These are phyloP conservation scores for Chlorociboria aeruginascens DNA, from an alignment of 495 filamentous ascomycete species.

Conservation along the genomic window DNA sequence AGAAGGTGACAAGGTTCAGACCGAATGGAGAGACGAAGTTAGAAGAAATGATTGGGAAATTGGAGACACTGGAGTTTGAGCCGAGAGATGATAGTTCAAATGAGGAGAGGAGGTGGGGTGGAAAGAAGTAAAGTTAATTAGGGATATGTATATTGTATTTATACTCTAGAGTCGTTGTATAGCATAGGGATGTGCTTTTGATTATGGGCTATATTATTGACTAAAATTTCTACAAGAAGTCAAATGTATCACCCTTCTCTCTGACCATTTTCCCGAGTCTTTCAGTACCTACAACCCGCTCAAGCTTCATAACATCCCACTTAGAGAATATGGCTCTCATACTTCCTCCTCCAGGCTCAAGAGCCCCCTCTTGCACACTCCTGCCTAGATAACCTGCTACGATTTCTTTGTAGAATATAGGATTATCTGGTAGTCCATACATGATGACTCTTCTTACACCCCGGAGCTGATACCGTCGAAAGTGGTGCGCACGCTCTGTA, in stretches of 20 bases:
- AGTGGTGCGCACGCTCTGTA: constrained; percentile 89
- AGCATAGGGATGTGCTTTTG: constrained; percentile 2
- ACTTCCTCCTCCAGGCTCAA: constrained; percentile 38
- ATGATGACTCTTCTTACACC: constrained; percentile 73
- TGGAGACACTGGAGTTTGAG: constrained; percentile 30
- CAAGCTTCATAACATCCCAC: constrained; percentile 80
- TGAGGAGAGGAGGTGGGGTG: constrained; percentile 17
- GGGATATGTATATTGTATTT: not conserved
- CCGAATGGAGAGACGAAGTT: constrained; percentile 51
- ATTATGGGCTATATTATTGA: not conserved
- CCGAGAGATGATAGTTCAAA: constrained; percentile 17
- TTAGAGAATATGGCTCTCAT: constrained; percentile 70
- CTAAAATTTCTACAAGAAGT: constrained; percentile 39
- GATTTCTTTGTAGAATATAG: constrained; percentile 78
- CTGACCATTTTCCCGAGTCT: constrained; percentile 66
- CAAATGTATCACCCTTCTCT: constrained; percentile 80
- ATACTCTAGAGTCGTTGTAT: not conserved
- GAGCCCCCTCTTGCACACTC: constrained; percentile 39
- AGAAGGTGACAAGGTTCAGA: constrained; percentile 76
- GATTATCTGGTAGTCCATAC: constrained; percentile 84
- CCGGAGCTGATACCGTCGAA: constrained; percentile 66
- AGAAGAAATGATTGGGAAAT: constrained; percentile 56
- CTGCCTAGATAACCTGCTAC: constrained; percentile 53
- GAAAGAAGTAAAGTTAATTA: constrained; percentile 9
- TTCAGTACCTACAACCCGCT: constrained; percentile 73